Base-by-base conservation (phyloP, 2,329 filamentous ascomycete species). In the Cordyceps fumosorosea region DNA sequence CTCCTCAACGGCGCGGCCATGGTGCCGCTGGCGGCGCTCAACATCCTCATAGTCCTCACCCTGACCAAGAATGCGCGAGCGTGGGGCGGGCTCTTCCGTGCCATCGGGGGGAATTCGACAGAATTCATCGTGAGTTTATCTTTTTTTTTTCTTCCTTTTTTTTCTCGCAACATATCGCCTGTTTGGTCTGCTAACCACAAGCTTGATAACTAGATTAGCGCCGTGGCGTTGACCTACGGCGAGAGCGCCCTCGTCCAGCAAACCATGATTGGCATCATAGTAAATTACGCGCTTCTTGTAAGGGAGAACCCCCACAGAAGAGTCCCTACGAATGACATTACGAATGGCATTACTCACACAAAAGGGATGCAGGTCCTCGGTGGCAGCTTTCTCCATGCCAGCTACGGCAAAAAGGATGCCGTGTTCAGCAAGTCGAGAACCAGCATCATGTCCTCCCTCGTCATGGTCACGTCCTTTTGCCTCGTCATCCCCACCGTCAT, bases 401-500 rank as follows among this genome's bases (percentile, higher is more conserved):
- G 64, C 48, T 65, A 63, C 51, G 63, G 63, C 32, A 65, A 64
- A 54, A 63, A 62, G 53, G 60, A 65, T 29, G 63, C 62, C 37
- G 47, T 48, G 5, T 65, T 65, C 32, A 65, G 64, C 61, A 63
- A 62, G 51, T 54, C 34, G 5, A 52, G 61, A 60, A 65, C 64
- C 11, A 62, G 62, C 58, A 63, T 65, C 53, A 65, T 65, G 64
- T 64, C 64, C 5, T 64, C 64, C 14, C 60, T 65, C 47, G 63
- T 65, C 60, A 64, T 65, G 64, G 62, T 63, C 34, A 64, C 60
- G 0, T 64, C 64, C 6, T 64, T 65, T 18, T 65, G 64, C 55
- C 64, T 65, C 4, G 53, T 62, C 20, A 64, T 65, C 26, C 64
- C 64, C 5, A 65, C 64, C 5, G 61, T 64, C 40, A 64, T 65